Evolutionary conservation across 768 basidiomycete species (phyloP).

Genomic region (Mycena leptocephala): DNA sequence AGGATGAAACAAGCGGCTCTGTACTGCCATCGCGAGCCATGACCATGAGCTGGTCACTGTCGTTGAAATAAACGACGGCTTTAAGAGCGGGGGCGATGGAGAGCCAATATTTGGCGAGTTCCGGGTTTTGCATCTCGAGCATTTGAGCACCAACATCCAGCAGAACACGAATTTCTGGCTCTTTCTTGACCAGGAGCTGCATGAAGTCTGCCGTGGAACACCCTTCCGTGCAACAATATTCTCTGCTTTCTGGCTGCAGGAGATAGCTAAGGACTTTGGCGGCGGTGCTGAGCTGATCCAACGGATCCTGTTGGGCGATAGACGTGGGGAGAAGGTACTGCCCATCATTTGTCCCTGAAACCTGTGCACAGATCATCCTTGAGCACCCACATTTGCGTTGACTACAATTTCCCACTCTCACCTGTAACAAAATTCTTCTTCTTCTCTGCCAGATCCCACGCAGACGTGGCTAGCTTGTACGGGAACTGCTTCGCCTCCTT

Average conservation of each 20-base stretch:
- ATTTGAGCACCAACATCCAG: constrained; percentile 74
- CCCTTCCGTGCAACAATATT: too few species aligned
- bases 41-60: constrained; percentile 52
- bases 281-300: constrained; percentile 61
- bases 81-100: constrained; percentile 39
- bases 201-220: too few species aligned
- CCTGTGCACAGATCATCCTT: constrained; percentile 48
- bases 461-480: constrained; percentile 61
- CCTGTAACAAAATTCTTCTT: constrained; percentile 8
- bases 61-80: constrained; percentile 63
- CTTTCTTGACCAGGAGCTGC: too few species aligned
- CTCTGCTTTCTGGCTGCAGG: too few species aligned
- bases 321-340: constrained; percentile 54
- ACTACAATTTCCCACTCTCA: not conserved
- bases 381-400: not conserved
- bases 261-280: constrained; percentile 60
- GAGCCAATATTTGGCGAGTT: constrained; percentile 61
- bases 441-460: constrained; percentile 65
- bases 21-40: constrained; percentile 53
- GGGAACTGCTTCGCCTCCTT: constrained; percentile 65
- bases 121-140: constrained; percentile 62
- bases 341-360: constrained; percentile 72
- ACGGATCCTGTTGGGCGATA: constrained; percentile 54
- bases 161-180: constrained; percentile 59
- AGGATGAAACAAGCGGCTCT: constrained; percentile 56